Evolutionary conservation across 129 eudicot genomes (phyloP), one percentile per base, ranked within the genome.

Genomic region (Chrysanthemum lavandulifolium): DNA sequence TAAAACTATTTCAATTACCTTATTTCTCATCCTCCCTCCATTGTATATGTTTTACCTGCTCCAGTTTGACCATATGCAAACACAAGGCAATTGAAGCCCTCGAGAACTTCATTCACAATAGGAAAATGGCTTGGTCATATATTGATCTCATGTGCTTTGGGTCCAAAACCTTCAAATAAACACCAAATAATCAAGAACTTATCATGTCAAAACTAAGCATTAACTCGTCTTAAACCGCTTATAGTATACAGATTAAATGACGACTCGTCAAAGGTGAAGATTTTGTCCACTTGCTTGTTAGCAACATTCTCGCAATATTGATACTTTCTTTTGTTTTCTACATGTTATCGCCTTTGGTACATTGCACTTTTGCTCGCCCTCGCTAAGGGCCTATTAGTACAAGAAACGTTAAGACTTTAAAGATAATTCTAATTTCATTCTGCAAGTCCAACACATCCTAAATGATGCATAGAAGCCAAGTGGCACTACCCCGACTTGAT

Each of bases 31-130:
- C 29, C 89, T 90, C 96, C n/a, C 68, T 89, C 96, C 96, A 89
- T 89, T 36, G 96, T 86, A 64, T 86, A 86, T 50, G 96, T 89
- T 85, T 89, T 89, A 25, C 96, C 96, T 1, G 92, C n/a, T 89
- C 91, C 96, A 27, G 96, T 89, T 67, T 89, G 96, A 55, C 96
- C 96, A 65, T 89, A 89, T 23, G 93, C 96, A 73, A 89, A 89
- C 57, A 86, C 89, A 11, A 93, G 86, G 88, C 96, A 89, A 65
- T 86, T 86, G n/a, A 80, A 89, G 56, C 96, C 93, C 62, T 89
- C 93, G 50, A 89, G 86, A 33, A 89, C 93, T 67, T 89, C 88
- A 69, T 74, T 66, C 10, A 89, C 96, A 36, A 89, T 74, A 6
- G 96, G 96, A n/a, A 86, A 78, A 89, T 84, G 13, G 96, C 92